Percentiles rank a stretch among this genome's conserved stretches.
Conservation (phyloP, 2,329 filamentous ascomycete species). For the Paecilomyces formosus region DNA sequence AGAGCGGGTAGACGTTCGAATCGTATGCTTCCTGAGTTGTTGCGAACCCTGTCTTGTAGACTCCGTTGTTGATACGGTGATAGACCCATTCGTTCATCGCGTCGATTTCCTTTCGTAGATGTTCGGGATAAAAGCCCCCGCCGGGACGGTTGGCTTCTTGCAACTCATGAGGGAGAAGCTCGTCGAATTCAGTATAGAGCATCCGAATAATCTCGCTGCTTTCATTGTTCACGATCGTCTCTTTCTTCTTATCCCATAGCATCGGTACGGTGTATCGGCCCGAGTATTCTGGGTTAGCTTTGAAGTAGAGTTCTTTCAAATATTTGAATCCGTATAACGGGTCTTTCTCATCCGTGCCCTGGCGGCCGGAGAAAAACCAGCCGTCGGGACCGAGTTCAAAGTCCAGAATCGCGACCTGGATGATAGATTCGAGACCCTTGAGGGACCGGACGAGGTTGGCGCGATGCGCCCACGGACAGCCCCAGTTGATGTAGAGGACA, state of each 20-base stretch:
- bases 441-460: conserved; percentile 40
- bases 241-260: conserved; percentile 68
- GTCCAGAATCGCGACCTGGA: conserved; percentile 41
- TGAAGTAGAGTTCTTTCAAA: conserved; percentile 68
- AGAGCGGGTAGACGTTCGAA: conserved; percentile 59
- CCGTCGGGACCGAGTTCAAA: conserved; percentile 40
- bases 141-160: conserved; percentile 45
- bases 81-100: conserved; percentile 72
- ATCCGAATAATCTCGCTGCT: conserved; percentile 82
- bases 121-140: conserved; percentile 58
- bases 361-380: conserved; percentile 67
- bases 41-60: conserved; percentile 64
- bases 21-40: conserved; percentile 72
- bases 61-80: conserved; percentile 47
- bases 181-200: conserved; percentile 69
- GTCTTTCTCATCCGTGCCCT: conserved; percentile 53
- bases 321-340: conserved; percentile 65
- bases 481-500: conserved; percentile 53
- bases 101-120: conserved; percentile 59
- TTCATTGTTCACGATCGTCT: conserved; percentile 79
- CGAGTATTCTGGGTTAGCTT: conserved; percentile 58
- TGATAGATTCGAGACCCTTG: conserved; percentile 44
- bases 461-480: conserved; percentile 58
- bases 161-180: conserved; percentile 50
- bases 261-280: conserved; percentile 78